Evolutionary conservation across 441 rosid species (phyloP), one percentile per base, ranked within the genome.

Genomic region (Eruca vesicaria): DNA sequence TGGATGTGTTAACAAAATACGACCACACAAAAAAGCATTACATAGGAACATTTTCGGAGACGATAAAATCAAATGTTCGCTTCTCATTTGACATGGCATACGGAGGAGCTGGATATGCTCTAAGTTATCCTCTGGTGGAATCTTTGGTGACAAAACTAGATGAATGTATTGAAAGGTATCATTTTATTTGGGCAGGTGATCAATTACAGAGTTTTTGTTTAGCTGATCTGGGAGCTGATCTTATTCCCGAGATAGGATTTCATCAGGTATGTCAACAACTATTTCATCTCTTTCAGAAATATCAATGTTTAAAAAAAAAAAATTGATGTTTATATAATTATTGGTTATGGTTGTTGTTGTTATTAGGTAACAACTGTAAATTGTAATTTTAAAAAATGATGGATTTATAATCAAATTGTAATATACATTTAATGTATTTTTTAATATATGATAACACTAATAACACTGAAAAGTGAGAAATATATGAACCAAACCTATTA

Each of bases 91-190:
- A 86, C 0, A 87, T 88, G 96, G 91, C 79, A 5, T 87, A 29
- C 41, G 96, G 89, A 10, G 91, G 96, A 68, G 90, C 78, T 29
- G 91, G 89, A 9, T 82, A 83, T 72, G 88, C 87, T 57, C 28
- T 90, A 74, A 88, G 96, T 35, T 88, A 87, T 60, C 75, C 89
- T 7, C 18, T 87, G 1, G 88, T 79, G 20, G 78, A 84, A 50
- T 68, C 75, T 33, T 67, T 88, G 75, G 82, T 76, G 0, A 21
- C 69, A 19, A 83, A 33, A 52, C 14, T 87, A 4, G 90, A 90
- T 31, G 84, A 69, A 6, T 90, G 91, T 43, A 75, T 86, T 23
- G 81, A 75, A 57, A 85, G 90, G 68, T 84, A 88, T 52, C 84
- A 83, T 9, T 10, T 55, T 62, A 36, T 75, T 71, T 68, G 53